Evolutionary conservation across 2,329 filamentous ascomycete genomes (phyloP), one percentile per base, ranked within the genome.

Genomic region (Cladophialophora exuberans): DNA sequence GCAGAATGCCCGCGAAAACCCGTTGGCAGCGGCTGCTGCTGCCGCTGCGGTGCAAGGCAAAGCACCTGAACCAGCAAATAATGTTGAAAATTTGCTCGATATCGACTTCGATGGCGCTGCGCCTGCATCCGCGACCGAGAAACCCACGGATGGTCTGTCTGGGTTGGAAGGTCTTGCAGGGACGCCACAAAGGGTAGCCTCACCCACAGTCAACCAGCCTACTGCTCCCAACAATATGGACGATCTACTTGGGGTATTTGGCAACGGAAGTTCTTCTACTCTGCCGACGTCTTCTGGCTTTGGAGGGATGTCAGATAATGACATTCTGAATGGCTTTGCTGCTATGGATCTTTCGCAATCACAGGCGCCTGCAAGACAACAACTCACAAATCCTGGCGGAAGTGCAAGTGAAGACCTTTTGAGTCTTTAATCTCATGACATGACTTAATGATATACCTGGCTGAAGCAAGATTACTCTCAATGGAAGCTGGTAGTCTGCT

Each of bases 31-130:
- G 0, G 88, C 89, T 0, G 89, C 89, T 1, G 86, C 85, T 0
- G 86, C 87, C 0, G 85, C 84, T 0, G 82, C 85, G 0, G 81
- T 81, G 25, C 74, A 75, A 31, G 80, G 82, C 54, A 81, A 80
- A 52, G 74, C 83, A 25, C 72, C 79, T 1, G 52, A 59, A 49
- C 17, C 49, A 28, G 87, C 91, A 70, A 88, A 75, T 76, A 97
- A 96, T 66, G 82, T 93, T 62, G 94, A 99, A 73, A 99, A 97
- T 70, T 79, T 99, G 17, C 82, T 99, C 52, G 94, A 99, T 67
- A 96, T 96, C 66, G 91, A 96, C 72, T 96, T 96, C 69, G 94
- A 97, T 67, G 94, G 93, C 22, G 88, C 89, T 2, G 92, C 89
- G 2, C 93, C 93, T 2, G 93, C 94, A n/a, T 93, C 89, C 10